Percentiles rank a stretch among this genome's conserved stretches.
Evolutionary conservation across 164 flowering plant genomes (phyloP).

Genomic region (Stephania japonica): DNA sequence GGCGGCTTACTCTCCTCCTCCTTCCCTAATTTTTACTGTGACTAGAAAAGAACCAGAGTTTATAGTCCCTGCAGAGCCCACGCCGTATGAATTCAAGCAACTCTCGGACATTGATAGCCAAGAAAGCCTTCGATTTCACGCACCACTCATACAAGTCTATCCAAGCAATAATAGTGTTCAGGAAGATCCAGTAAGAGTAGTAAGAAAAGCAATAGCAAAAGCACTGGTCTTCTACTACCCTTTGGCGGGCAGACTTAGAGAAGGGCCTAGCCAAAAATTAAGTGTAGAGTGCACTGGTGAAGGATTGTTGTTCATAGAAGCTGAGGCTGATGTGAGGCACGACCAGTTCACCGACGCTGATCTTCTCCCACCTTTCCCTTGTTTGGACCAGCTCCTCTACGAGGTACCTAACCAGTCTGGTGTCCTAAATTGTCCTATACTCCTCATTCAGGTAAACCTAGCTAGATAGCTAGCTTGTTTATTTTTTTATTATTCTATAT

Average conservation of each 20-base stretch:
- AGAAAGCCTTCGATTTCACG: slow-evolving; percentile 2
- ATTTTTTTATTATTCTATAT: too few species aligned
- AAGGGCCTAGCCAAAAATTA: slow-evolving; percentile 22
- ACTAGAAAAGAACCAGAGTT: slow-evolving; percentile 4
- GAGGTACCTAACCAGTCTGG: slow-evolving; percentile 21
- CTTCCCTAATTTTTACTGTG: neutral
- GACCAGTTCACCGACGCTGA: slow-evolving; percentile 18
- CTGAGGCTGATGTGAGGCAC: slow-evolving; percentile 26
- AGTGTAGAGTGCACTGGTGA: slow-evolving; percentile 29
- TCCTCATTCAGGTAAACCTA: slow-evolving; percentile 23
- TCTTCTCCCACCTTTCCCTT: slow-evolving; percentile 23
- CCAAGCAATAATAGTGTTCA: neutral
- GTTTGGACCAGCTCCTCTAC: slow-evolving; percentile 21
- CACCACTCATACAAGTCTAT: slow-evolving; percentile 22
- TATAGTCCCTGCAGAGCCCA: slow-evolving; percentile 6
- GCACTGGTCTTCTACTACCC: slow-evolving; percentile 29
- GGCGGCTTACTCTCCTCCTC: neutral
- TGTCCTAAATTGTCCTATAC: slow-evolving; percentile 19
- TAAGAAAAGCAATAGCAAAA: slow-evolving; percentile 15
- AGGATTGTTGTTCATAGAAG: slow-evolving; percentile 33
- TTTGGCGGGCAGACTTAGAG: slow-evolving; percentile 28
- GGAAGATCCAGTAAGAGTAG: slow-evolving; percentile 20
- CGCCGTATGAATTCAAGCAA: slow-evolving; percentile 11
- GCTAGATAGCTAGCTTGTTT: too few species aligned
- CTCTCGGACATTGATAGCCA: slow-evolving; percentile 6